phyloP scores from a whole-genome alignment of 2,329 filamentous ascomycete genomes.

The Aspergillus fructus region DNA sequence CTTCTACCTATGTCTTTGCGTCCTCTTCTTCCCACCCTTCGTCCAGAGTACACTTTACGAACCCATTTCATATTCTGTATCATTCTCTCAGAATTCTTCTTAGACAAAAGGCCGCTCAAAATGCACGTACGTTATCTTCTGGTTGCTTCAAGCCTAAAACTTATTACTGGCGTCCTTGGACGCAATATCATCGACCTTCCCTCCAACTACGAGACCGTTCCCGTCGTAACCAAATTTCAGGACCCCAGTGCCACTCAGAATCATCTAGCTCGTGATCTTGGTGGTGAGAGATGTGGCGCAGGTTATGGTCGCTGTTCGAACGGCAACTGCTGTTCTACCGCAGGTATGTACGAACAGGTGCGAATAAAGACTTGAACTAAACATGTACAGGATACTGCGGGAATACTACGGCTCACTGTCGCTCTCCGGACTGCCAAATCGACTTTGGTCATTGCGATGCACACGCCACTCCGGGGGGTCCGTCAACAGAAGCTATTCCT shows the following conservation, averaged over 20 bases:
- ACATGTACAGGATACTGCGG: conserved; percentile 40
- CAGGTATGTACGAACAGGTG: conserved; percentile 28
- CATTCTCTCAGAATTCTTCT: conserved; percentile 14
- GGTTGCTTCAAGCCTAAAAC: conserved; percentile 12
- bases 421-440: conserved; percentile 41
- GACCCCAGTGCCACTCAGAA: neutral
- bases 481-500: conserved; percentile 33
- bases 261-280: conserved; percentile 18
- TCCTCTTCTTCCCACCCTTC: conserved; percentile 8
- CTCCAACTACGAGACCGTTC: conserved; percentile 6
- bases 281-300: conserved; percentile 34
- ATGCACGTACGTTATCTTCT: conserved; percentile 24
- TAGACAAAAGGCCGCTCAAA: conserved; percentile 8
- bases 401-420: conserved; percentile 36
- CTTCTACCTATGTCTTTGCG: neutral
- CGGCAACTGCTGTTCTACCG: conserved; percentile 39
- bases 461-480: conserved; percentile 33
- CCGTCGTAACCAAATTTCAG: neutral
- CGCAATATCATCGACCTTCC: conserved; percentile 14
- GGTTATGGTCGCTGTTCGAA: conserved; percentile 33
- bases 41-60: conserved; percentile 10
- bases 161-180: conserved; percentile 16
- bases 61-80: conserved; percentile 23
- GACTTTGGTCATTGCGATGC: conserved; percentile 42
- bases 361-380: neutral